Conservation (phyloP, 139 green algal genomes). For the Tetraselmis chui region DNA sequence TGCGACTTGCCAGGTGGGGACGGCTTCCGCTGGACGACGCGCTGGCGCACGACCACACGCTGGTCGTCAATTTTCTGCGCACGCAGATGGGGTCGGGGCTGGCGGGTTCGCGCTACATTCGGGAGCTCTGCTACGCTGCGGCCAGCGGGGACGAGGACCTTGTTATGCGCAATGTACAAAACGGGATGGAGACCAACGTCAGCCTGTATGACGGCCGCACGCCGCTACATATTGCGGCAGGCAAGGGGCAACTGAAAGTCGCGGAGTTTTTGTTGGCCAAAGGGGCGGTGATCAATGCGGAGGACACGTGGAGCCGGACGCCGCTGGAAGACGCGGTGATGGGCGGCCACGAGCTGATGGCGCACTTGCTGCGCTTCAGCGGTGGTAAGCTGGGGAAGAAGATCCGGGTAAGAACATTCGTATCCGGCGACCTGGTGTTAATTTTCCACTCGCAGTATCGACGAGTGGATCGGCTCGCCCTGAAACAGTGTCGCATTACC, state of each 20-base stretch:
- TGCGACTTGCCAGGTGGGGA: neutral
- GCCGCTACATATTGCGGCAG: constrained; percentile 36
- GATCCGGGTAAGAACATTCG: too few relatives aligned
- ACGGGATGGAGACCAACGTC: constrained; percentile 31
- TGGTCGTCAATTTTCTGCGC: neutral
- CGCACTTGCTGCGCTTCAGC: constrained; percentile 9
- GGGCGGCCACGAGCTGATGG: constrained; percentile 19
- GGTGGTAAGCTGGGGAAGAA: constrained; percentile 5
- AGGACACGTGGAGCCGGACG: constrained; percentile 19
- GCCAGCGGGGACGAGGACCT: constrained; percentile 12
- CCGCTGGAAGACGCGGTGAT: constrained; percentile 15
- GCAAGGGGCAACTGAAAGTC: constrained; percentile 13
- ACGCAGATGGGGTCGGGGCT: neutral
- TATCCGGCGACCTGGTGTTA: too few relatives aligned
- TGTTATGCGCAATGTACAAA: constrained; percentile 19
- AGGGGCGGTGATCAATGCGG: constrained; percentile 21
- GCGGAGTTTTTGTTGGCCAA: constrained; percentile 27
- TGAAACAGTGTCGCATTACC: too few relatives aligned
- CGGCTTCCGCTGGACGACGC: neutral
- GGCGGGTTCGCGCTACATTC: neutral
- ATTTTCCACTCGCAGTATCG: too few relatives aligned
- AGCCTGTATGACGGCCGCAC: constrained; percentile 42
- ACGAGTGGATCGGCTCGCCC: too few relatives aligned
- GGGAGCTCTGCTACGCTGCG: constrained; percentile 2
- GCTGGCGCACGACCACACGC: neutral